Evolutionary conservation across 495 filamentous ascomycete species (phyloP), one percentile per base, ranked within the genome.

Genomic region (Penicillium arizonense): DNA sequence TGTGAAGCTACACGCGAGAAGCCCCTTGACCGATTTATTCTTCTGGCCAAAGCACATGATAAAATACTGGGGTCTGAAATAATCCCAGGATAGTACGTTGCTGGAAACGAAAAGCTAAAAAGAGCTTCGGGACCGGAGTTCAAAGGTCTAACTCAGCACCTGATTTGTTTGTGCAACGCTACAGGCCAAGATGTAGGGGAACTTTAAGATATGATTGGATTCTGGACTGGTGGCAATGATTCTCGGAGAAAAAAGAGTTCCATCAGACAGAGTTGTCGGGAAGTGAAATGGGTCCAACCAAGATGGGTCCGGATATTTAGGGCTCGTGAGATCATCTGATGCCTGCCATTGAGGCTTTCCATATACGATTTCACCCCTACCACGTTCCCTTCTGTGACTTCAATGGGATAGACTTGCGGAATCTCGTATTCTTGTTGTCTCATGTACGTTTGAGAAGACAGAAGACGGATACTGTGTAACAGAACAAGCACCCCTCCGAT

Each of bases 101-200:
- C 5, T 32, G 6, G 11, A 20, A 30, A 23, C 34, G 12, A 11
- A 14, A 5, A 2, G n/a, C 13, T 30, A 33, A n/a, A 34, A n/a
- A 35, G n/a, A 28, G 16, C 23, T 30, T 30, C 28, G 28, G 11
- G 3, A 26, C 37, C 7, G 3, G 18, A 28, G 47, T 38, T 35
- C 28, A 40, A 34, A 41, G 37, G 20, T 42, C 52, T 56, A 51
- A 51, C 46, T 62, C 53, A 45, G 56, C 63, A 60, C 62, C 62
- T 63, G 59, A 65, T 57, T 39, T 49, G 52, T 56, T 55, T 51
- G 59, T 65, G 44, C 46, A 36, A 65, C 62, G 44, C 35, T 55
- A 39, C 37, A 47, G 40, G 30, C 34, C 40, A 44, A 45, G 5
- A 48, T 42, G 14, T 45, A 61, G 42, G 54, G 48, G 45, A 45